Evolutionary conservation across 495 filamentous ascomycete species (phyloP), one percentile per base, ranked within the genome.

Genomic region (Achaetomiella virescens): DNA sequence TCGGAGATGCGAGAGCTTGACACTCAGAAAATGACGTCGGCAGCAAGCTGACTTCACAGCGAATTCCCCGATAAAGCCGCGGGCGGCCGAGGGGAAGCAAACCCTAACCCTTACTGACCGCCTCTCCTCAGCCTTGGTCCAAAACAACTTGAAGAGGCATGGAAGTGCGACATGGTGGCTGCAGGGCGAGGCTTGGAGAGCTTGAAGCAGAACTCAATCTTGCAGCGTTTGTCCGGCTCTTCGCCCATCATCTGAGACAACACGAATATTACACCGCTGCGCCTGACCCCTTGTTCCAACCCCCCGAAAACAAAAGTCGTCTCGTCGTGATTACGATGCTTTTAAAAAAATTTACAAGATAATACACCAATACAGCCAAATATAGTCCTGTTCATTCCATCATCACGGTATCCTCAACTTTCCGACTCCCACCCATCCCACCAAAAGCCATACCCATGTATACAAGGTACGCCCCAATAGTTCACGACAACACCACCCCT

Each of bases 401-500:
- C 24, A 40, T 53, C 50, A 53, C 44, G n/a, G 22, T 27, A 53
- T 53, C 50, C 25, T 53, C 20, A 33, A 33, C 6, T 33, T 33
- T 33, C 31, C 31, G 6, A 6, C 41, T 12, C 8, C 7, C 43
- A 12, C 21, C 42, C 21, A 9, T 7, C 10, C 21, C 8, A 2
- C 6, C 2, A 9, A 18, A 17, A 8, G 1, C 37, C 15, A 29
- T 45, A 3, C 9, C 17, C 10, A 8, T 48, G 10, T 37, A 29
- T 11, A n/a, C 20, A 12, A 3, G 17, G n/a, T 18, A 27, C 20
- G 18, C 37, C 0, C 14, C 18, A 15, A 20, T 20, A 20, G 14
- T 27, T 64, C 54, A 68, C 2, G 64, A 70, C 9, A 78, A 61
- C 40, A 60, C 56, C 18, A 75, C 60, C 10, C 61, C 63, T 40